These are phyloP conservation scores for Chrysoporthe deuterocubensis DNA, from an alignment of 2,329 filamentous ascomycete species.

Conservation along the genomic window DNA sequence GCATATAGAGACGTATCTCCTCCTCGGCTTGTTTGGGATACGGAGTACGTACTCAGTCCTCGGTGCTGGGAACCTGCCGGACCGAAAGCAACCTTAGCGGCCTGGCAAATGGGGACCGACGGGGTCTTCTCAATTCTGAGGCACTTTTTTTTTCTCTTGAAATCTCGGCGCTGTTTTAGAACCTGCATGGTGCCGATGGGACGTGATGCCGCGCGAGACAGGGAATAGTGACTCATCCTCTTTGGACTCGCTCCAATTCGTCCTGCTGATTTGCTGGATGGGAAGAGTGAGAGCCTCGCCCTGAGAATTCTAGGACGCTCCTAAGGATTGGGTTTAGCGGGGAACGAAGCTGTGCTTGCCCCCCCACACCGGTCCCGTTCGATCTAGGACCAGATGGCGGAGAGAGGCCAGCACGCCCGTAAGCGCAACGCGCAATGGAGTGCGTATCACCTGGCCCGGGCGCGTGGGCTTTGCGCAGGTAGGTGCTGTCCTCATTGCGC, in stretches of 20 bases:
- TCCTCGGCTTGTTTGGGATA: background rate
- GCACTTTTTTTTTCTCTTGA: background rate
- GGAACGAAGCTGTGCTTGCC: background rate
- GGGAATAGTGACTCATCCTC: slow-evolving; percentile 23
- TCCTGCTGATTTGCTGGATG: slow-evolving; percentile 9
- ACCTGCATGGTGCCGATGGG: background rate
- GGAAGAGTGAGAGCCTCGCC: background rate
- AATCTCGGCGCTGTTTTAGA: slow-evolving; percentile 10
- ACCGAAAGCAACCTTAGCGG: background rate
- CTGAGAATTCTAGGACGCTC: background rate
- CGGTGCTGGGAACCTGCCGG: background rate
- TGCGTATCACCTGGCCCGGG: background rate
- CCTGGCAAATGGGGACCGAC: background rate
- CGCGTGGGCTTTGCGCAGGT: background rate
- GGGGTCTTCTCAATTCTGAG: background rate
- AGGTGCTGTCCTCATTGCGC: background rate
- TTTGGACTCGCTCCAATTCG: slow-evolving; percentile 9
- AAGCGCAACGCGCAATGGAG: slow-evolving; percentile 5
- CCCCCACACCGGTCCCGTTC: no score
- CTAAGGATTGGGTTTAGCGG: background rate
- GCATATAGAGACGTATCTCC: no score
- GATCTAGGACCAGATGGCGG: background rate
- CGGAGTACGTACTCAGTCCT: background rate
- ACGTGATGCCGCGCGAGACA: slow-evolving; percentile 7
- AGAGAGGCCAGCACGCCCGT: background rate